Percentiles rank a stretch among this genome's conserved stretches.
Conservation (phyloP, 345 rosid species). For the Xanthoceras sorbifolium region DNA sequence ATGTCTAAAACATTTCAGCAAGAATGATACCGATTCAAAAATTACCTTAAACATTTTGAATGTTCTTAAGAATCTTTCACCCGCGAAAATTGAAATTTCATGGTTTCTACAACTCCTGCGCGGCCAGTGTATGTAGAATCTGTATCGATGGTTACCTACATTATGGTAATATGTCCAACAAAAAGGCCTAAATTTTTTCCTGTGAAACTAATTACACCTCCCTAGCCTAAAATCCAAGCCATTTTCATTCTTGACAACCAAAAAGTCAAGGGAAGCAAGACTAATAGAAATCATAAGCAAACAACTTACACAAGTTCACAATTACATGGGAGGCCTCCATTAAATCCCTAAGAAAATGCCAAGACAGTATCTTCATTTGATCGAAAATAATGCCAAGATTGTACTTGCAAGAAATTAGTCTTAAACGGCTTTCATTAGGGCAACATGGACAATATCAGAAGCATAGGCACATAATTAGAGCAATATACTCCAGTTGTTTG, state of each 20-base stretch:
- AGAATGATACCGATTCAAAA: neutral
- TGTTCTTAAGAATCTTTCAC: too few species aligned
- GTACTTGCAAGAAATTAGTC: neutral
- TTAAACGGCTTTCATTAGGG: neutral
- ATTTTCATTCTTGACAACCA: constrained; percentile 60
- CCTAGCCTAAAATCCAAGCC: constrained; percentile 50
- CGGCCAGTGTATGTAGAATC: neutral
- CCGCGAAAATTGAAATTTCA: too few species aligned
- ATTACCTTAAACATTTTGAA: too few species aligned
- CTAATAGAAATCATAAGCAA: constrained; percentile 50
- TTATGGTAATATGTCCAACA: constrained; percentile 77
- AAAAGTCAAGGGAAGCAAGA: constrained; percentile 53
- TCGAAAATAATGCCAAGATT: neutral
- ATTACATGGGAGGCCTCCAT: neutral
- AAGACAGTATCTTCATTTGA: too few species aligned
- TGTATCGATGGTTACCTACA: constrained; percentile 36
- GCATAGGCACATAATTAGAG: neutral
- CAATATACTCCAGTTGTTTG: neutral
- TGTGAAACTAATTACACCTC: constrained; percentile 54
- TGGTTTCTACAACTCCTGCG: too few species aligned
- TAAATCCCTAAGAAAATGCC: neutral
- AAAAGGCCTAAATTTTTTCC: constrained; percentile 70
- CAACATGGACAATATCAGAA: neutral
- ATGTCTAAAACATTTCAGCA: neutral
- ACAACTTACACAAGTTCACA: constrained; percentile 28